Evolutionary conservation across 1,284 basidiomycete genomes (phyloP), one percentile per base, ranked within the genome.

Genomic region (Fomitiporia mediterranea): DNA sequence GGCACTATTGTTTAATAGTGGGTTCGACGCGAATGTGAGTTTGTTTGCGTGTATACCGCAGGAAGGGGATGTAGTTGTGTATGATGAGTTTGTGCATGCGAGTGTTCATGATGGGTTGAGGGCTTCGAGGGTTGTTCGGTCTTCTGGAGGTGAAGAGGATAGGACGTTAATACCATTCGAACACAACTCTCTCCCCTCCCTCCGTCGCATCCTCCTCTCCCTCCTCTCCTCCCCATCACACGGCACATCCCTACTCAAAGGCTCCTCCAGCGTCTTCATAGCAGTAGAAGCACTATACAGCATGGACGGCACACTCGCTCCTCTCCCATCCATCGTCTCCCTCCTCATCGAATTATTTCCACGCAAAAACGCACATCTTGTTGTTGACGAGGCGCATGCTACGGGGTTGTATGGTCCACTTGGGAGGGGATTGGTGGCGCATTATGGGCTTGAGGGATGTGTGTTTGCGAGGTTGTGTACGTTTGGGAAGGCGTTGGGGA

Each of bases 281-380:
- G 86, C 91, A 0, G 82, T 97, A 15, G 95, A 98, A 74, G 85
- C 83, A 42, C 71, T 98, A 55, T 98, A 98, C 67, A 92, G 89
- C 59, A 98, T 98, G 95, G 95, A 98, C 65, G 95, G 95, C 15
- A 95, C 94, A 47, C 78, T 95, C 57, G 82, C 90, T 1, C 92
- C 93, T 0, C 74, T 98, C 13, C 60, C 61, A 4, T 77, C 81
- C 34, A 84, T 97, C 54, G 77, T 84, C 13, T 75, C 79, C 13
- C 64, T 77, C 2, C 65, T 89, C 38, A 84, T 88, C 37, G 70
- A 76, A 23, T 62, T 80, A 23, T 76, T 92, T 35, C 84, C 86
- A 0, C 57, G 64, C 3, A 77, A 78, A 1, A 89, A 90, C 62
- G 81, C 75, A 4, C 79, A 89, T 64, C 66, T 92, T n/a, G 68